phyloP scores from a whole-genome alignment of 352 stramenopile genomes.

The Globisporangium paddicum region DNA sequence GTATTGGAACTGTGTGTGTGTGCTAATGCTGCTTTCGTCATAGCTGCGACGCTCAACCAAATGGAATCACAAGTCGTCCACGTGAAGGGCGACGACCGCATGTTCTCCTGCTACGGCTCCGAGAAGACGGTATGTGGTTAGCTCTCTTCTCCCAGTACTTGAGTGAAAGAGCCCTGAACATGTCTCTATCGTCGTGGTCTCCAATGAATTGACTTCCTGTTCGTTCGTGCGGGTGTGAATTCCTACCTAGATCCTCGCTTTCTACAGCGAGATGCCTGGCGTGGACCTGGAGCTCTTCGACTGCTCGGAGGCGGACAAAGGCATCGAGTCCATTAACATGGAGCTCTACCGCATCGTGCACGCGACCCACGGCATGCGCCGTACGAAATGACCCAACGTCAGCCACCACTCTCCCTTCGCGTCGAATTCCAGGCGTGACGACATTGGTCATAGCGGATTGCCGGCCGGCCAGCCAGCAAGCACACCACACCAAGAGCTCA shows the following conservation, averaged over 20 bases:
- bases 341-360: slow-evolving; percentile 75
- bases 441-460: too few species aligned
- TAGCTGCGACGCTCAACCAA: slow-evolving; percentile 77
- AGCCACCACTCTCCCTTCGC: neutral
- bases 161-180: neutral
- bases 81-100: slow-evolving; percentile 73
- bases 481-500: too few species aligned
- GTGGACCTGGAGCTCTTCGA: slow-evolving; percentile 76
- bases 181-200: neutral
- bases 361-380: slow-evolving; percentile 26
- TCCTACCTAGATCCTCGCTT: slow-evolving; percentile 63
- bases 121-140: slow-evolving; percentile 58
- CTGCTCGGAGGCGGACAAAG: slow-evolving; percentile 73
- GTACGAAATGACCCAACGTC: slow-evolving; percentile 13
- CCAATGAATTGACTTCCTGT: neutral
- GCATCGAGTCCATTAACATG: slow-evolving; percentile 63
- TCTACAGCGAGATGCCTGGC: slow-evolving; percentile 79
- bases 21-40: neutral
- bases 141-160: neutral
- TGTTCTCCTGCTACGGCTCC: slow-evolving; percentile 84
- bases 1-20: neutral
- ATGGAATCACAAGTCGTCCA: slow-evolving; percentile 80
- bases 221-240: neutral
- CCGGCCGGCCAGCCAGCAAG: too few species aligned
- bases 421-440: neutral